Percentiles rank a stretch among this genome's conserved stretches.
phyloP scores from a whole-genome alignment of 495 filamentous ascomycete genomes.

The Parmelia sp. region DNA sequence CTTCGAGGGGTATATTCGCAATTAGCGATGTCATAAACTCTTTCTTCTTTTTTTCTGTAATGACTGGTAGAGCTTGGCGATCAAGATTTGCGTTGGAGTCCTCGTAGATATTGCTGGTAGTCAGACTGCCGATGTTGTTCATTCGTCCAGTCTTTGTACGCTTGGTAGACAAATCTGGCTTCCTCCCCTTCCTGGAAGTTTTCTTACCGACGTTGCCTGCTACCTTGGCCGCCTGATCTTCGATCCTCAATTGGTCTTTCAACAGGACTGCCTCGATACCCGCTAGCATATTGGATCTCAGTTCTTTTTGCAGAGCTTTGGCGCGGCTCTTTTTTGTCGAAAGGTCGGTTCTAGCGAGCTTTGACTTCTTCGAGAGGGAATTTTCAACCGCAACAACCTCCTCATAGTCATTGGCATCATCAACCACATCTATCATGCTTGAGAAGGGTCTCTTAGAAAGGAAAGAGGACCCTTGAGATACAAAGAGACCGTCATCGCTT shows the following conservation, averaged over 20 bases:
- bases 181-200: background rate
- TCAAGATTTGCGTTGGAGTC: slow-evolving; percentile 18
- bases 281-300: slow-evolving; percentile 26
- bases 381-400: background rate
- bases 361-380: too few relatives aligned
- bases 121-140: slow-evolving; percentile 11
- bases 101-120: slow-evolving; percentile 20
- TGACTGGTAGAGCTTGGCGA: background rate
- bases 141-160: slow-evolving; percentile 4
- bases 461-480: background rate
- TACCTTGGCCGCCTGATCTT: slow-evolving; percentile 16
- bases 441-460: background rate
- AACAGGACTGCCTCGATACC: slow-evolving; percentile 26
- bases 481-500: background rate
- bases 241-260: background rate
- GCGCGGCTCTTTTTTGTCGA: too few relatives aligned
- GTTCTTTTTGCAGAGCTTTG: background rate
- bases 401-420: background rate
- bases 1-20: slow-evolving; percentile 12
- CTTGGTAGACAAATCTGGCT: background rate
- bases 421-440: background rate
- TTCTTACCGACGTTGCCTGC: slow-evolving; percentile 13
- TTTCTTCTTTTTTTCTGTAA: slow-evolving; percentile 15
- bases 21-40: slow-evolving; percentile 13
- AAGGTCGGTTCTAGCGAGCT: too few relatives aligned